Percentiles rank a stretch among this genome's conserved stretches.
Conservation (phyloP, 2,329 filamentous ascomycete species). For the Sordariomycetes sp. region DNA sequence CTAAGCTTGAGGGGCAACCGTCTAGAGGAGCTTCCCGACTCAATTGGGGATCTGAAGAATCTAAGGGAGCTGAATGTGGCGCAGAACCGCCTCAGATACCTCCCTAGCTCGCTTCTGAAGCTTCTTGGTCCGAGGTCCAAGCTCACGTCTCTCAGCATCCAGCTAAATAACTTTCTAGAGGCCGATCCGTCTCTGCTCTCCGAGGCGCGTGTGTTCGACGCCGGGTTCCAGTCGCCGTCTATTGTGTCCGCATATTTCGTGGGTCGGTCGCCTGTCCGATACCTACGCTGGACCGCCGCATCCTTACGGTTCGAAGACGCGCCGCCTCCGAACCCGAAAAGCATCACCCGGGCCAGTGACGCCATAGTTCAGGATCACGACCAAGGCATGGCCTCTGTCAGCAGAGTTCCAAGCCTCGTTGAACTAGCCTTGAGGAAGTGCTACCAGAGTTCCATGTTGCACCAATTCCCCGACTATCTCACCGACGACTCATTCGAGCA, state of each 20-base stretch:
- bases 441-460: slow-evolving; percentile 28
- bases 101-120: slow-evolving; percentile 53
- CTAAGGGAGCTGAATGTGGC: slow-evolving; percentile 55
- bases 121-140: slow-evolving; percentile 34
- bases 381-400: neutral
- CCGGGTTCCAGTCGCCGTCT: slow-evolving; percentile 4
- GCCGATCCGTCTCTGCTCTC: slow-evolving; percentile 16
- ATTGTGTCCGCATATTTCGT: slow-evolving; percentile 7
- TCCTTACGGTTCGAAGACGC: neutral
- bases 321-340: slow-evolving; percentile 1
- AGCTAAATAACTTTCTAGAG: slow-evolving; percentile 53
- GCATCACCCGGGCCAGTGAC: slow-evolving; percentile 5
- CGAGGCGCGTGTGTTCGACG: slow-evolving; percentile 1
- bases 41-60: slow-evolving; percentile 45
- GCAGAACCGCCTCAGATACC: slow-evolving; percentile 47
- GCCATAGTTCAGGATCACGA: neutral
- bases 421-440: slow-evolving; percentile 38
- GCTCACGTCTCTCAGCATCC: slow-evolving; percentile 41
- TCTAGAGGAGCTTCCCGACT: slow-evolving; percentile 48
- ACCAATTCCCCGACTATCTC: slow-evolving; percentile 30
- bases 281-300: neutral
- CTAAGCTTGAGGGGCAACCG: slow-evolving; percentile 57
- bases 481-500: slow-evolving; percentile 25
- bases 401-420: slow-evolving; percentile 34
- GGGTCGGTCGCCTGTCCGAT: slow-evolving; percentile 6